phyloP scores from a whole-genome alignment of 345 rosid genomes.

The Toxicodendron radicans region DNA sequence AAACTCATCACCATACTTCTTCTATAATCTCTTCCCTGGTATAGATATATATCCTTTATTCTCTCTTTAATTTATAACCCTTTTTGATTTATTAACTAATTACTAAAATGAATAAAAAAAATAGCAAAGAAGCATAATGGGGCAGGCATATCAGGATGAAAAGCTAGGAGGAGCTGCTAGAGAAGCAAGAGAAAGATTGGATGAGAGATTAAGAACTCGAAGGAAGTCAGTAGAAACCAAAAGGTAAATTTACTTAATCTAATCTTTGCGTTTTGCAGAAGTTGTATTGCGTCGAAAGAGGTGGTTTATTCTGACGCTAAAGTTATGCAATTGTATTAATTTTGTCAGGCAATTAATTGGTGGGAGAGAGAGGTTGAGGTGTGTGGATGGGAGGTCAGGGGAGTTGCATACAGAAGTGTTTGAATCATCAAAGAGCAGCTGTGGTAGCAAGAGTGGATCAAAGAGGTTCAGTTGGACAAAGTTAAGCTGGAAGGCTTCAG shows the following conservation, averaged over 20 bases:
- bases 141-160: conserved; percentile 40
- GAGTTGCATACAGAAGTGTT: conserved; percentile 39
- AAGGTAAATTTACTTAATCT: conserved; percentile 27
- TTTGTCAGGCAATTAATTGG: not conserved
- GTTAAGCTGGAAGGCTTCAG: conserved; percentile 51
- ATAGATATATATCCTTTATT: not conserved
- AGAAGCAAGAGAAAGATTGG: conserved; percentile 82
- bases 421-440: conserved; percentile 28
- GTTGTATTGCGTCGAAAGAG: too few relatives aligned
- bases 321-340: too few relatives aligned
- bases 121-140: conserved; percentile 38
- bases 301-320: too few relatives aligned
- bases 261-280: too few relatives aligned
- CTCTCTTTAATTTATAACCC: not conserved
- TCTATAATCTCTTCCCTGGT: conserved; percentile 32
- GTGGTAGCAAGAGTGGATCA: conserved; percentile 6
- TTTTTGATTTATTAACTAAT: not conserved
- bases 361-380: conserved; percentile 19
- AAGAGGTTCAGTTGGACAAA: conserved; percentile 51
- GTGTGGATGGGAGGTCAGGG: conserved; percentile 5
- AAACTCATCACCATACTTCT: conserved; percentile 30
- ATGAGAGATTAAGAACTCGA: conserved; percentile 55
- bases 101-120: not conserved
- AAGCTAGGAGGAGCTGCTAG: conserved; percentile 65
- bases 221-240: conserved; percentile 38